A percentile compares a stretch with the other conserved stretches of the same genome.
These are phyloP conservation scores for Agaricus subrufescens DNA, from an alignment of 768 basidiomycete species.

Conservation along the genomic window DNA sequence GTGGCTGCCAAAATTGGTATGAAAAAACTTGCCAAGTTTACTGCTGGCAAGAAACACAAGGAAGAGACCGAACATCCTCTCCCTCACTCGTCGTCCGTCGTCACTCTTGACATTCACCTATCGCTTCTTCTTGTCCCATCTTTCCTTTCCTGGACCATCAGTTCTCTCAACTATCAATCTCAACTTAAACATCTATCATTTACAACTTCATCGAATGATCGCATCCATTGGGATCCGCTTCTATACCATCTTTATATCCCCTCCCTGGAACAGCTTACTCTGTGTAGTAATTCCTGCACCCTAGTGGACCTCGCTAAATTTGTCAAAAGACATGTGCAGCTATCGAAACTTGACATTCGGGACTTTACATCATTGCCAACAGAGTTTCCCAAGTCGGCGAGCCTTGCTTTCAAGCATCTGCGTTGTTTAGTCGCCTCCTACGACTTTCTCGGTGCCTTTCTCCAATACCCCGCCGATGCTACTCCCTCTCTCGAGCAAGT, in stretches of 20 bases:
- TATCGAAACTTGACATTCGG: constrained; percentile 9
- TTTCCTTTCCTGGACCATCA: constrained; percentile 8
- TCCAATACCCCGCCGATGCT: constrained; percentile 1
- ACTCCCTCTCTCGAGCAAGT: constrained; percentile 1
- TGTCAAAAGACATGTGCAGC: constrained; percentile 4
- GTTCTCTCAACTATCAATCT: constrained; percentile 2
- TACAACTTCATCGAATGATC: constrained; percentile 4
- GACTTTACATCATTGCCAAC: constrained; percentile 7
- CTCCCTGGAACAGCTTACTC: constrained; percentile 1
- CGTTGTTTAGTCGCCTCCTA: neutral
- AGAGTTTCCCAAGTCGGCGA: constrained; percentile 3
- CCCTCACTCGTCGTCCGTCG: constrained; percentile 3
- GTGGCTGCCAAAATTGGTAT: constrained; percentile 10
- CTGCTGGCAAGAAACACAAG: neutral
- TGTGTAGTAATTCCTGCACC: constrained; percentile 6
- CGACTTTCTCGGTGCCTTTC: constrained; percentile 3
- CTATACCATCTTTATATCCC: constrained; percentile 7
- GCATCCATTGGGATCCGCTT: constrained; percentile 6
- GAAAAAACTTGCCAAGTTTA: constrained; percentile 3
- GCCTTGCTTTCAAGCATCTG: constrained; percentile 2
- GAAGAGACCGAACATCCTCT: neutral
- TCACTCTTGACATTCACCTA: constrained; percentile 5
- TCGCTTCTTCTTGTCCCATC: constrained; percentile 6
- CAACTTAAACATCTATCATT: constrained; percentile 8
- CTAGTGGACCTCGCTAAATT: constrained; percentile 8